These are phyloP conservation scores for Akanthomyces lecanii DNA, from an alignment of 2,329 filamentous ascomycete species.

Conservation along the genomic window DNA sequence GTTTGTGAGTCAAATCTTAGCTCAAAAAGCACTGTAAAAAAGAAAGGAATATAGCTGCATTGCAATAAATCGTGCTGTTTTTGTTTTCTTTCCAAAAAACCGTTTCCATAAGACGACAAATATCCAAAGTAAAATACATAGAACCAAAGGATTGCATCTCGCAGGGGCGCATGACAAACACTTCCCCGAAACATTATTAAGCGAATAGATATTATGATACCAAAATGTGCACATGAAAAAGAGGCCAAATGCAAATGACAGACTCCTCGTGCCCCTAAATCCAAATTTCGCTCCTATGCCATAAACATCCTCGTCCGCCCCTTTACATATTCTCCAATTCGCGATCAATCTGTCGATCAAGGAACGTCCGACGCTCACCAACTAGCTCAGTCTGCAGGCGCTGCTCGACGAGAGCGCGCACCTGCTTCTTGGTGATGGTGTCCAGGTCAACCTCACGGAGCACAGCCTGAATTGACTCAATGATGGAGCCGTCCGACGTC, in stretches of 20 bases:
- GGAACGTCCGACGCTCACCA: constrained; percentile 81
- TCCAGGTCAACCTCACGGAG: constrained; percentile 88
- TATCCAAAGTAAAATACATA: not conserved
- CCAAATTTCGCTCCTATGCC: not conserved
- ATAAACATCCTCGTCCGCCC: not conserved
- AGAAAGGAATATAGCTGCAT: not conserved
- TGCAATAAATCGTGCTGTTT: not conserved
- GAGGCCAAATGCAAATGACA: constrained; percentile 1
- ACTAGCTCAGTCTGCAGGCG: constrained; percentile 82
- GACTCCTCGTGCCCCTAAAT: constrained; percentile 3
- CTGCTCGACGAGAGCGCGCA: constrained; percentile 86
- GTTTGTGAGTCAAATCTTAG: constrained; percentile 1
- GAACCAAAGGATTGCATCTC: not conserved
- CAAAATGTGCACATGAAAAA: not conserved
- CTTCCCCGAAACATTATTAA: constrained; percentile 9
- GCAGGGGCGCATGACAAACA: not conserved
- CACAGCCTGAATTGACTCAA: constrained; percentile 78
- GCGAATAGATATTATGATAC: not conserved
- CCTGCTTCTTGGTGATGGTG: constrained; percentile 97
- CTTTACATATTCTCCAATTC: constrained; percentile 88
- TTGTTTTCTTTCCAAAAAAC: not conserved
- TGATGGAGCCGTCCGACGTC: constrained; percentile 74
- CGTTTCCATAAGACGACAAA: not conserved
- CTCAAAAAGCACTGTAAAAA: not conserved
- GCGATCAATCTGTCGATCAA: constrained; percentile 88